A percentile compares a stretch with the other conserved stretches of the same genome.
Evolutionary conservation across 208 protist genomes (phyloP).

Genomic region (Leishmania martiniquensis): DNA sequence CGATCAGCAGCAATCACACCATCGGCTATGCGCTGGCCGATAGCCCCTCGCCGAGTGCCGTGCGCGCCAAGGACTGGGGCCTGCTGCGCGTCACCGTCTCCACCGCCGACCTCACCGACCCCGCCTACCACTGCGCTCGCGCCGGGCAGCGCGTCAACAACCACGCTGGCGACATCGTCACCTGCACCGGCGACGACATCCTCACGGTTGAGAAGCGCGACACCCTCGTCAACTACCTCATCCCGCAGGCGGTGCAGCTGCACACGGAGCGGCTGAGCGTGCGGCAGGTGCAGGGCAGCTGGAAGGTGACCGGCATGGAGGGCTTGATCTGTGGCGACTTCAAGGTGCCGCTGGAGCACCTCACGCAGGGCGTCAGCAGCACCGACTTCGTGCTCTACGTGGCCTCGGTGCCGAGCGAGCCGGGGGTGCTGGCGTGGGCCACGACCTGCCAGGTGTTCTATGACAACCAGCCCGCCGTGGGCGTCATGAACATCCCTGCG

Average conservation of each 20-base stretch:
- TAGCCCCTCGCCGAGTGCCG: too few relatives aligned
- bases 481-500: conserved; percentile 55
- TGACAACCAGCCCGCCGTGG: conserved; percentile 33
- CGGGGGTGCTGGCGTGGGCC: conserved; percentile 41
- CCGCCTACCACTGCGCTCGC: conserved; percentile 41
- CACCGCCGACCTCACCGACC: conserved; percentile 33
- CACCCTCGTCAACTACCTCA: too few relatives aligned
- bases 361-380: conserved; percentile 37
- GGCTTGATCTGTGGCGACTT: too few relatives aligned
- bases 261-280: too few relatives aligned
- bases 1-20: too few relatives aligned
- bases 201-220: too few relatives aligned
- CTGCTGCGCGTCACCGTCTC: conserved; percentile 48
- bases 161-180: conserved; percentile 24
- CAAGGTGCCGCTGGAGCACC: too few relatives aligned
- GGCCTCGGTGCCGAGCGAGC: conserved; percentile 28
- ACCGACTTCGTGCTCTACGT: conserved; percentile 78
- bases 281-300: too few relatives aligned
- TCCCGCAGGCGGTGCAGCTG: too few relatives aligned
- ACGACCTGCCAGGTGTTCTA: conserved; percentile 35
- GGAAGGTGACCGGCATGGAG: too few relatives aligned
- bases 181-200: too few relatives aligned
- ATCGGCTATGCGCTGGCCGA: not conserved
- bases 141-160: conserved; percentile 16
- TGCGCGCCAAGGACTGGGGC: conserved; percentile 14